Base-by-base conservation (phyloP, 208 protist species). In the Trypanosoma theileri region DNA sequence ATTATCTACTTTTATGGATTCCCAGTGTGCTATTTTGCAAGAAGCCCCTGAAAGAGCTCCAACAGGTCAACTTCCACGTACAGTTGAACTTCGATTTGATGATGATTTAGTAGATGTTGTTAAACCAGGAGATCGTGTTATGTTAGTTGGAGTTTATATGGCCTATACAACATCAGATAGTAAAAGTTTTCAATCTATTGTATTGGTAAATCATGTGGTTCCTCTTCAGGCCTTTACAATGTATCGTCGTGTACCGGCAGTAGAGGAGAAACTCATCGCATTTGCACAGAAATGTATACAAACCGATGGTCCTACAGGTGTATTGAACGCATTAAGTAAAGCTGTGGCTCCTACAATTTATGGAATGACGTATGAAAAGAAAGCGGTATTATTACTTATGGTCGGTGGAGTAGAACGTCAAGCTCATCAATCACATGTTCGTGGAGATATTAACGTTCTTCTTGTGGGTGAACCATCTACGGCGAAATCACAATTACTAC, bases 401-500 rank as follows among this genome's bases (percentile, higher is more conserved):
- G 76, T 99, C 12, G 98, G 99, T 26, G 99, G 99, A 12, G 82
- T 94, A 0, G 98, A 99, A 79, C 90, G 95, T 16, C 92, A 92
- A 53, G 98, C 97, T 54, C 95, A 98, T 66, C 94, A 95, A 71
- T 88, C 89, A 0, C 97, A 73, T 93, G 98, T 98, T 50, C 99
- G 66, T 76, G 99, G 97, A n/a, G 98, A 99, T 76, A 99, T 99
- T 72, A 99, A 99, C 87, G 74, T 99, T 3, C 77, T 99, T 0
- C 85, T 99, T 64, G 94, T 99, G 21, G 99, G 99, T 31, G 99
- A 99, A 80, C 99, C 99, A 0, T 99, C 98, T 0, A 99, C 98
- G 14, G 98, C 98, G 26, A 99, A 99, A 82, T 99, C 98, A n/a
- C 99, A 99, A 84, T 72, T 99, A n/a, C 85, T 99, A 8, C 86